A percentile compares a stretch with the other conserved stretches of the same genome.
Evolutionary conservation across 768 basidiomycete species (phyloP).

Genomic region (Trametes cingulata): DNA sequence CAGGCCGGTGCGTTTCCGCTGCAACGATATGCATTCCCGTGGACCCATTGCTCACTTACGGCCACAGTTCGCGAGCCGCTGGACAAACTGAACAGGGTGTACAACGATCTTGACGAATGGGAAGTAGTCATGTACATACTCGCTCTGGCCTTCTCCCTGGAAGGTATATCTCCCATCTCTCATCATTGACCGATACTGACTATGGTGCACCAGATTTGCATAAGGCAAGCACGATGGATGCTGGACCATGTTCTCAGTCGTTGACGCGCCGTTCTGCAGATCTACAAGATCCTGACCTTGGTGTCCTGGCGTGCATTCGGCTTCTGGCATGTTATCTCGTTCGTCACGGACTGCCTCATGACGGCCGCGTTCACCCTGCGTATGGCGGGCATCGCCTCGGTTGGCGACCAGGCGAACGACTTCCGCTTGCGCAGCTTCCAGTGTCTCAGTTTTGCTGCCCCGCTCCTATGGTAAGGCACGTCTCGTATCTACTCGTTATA

Average conservation of each 20-base stretch:
- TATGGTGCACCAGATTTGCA: conserved; percentile 44
- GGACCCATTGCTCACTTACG: not conserved
- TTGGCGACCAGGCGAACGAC: conserved; percentile 37
- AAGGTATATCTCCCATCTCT: conserved; percentile 52
- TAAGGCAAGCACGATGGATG: conserved; percentile 41
- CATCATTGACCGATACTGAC: not conserved
- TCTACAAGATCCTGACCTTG: conserved; percentile 69
- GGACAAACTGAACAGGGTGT: conserved; percentile 61
- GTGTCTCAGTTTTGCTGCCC: conserved; percentile 82
- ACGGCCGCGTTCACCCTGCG: conserved; percentile 75
- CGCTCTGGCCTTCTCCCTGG: conserved; percentile 73
- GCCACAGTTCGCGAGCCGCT: conserved; percentile 71
- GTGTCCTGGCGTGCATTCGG: conserved; percentile 80
- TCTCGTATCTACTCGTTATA: not conserved
- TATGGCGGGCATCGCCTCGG: conserved; percentile 49
- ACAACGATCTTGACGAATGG: conserved; percentile 68
- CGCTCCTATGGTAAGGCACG: conserved; percentile 75
- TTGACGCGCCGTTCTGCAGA: conserved; percentile 38
- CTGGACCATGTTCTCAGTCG: not conserved
- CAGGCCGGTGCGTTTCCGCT: conserved; percentile 62
- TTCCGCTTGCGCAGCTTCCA: conserved; percentile 78
- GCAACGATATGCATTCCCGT: not conserved
- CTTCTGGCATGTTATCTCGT: conserved; percentile 74
- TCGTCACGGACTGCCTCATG: conserved; percentile 74
- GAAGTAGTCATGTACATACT: conserved; percentile 80